Evolutionary conservation across 352 stramenopile species (phyloP).

Genomic region (Pythium sp.): DNA sequence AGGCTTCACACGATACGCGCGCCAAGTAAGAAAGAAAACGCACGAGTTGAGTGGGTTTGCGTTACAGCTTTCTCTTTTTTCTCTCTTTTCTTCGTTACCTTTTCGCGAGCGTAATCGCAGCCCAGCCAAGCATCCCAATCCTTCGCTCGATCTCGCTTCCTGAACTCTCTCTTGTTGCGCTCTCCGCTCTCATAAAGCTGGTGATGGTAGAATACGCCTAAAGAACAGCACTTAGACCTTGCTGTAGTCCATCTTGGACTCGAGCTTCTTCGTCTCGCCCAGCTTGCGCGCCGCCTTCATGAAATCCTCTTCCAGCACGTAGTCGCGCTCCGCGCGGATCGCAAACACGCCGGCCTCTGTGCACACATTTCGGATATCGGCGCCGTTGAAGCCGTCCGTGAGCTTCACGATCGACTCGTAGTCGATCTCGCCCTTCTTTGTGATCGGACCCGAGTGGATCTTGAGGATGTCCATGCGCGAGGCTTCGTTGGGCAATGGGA

Average conservation of each 20-base stretch:
- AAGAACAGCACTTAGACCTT: slow-evolving; percentile 93
- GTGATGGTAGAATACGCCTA: not conserved
- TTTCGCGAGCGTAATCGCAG: not conserved
- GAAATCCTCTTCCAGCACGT: slow-evolving; percentile 99
- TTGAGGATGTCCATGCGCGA: slow-evolving; percentile 99
- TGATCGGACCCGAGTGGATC: slow-evolving; percentile 98
- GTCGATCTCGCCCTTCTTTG: slow-evolving; percentile 99
- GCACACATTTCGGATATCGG: slow-evolving; percentile 99
- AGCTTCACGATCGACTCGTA: slow-evolving; percentile 99
- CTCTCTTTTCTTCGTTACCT: not conserved
- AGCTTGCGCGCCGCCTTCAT: slow-evolving; percentile 99
- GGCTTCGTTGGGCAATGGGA: slow-evolving; percentile 98
- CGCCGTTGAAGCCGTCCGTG: slow-evolving; percentile 99
- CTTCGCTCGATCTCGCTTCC: not conserved
- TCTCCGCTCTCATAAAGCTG: not conserved
- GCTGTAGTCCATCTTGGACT: slow-evolving; percentile 99
- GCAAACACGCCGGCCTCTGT: slow-evolving; percentile 97
- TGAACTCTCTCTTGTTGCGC: not conserved
- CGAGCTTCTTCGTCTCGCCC: slow-evolving; percentile 99
- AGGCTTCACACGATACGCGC: not conserved
- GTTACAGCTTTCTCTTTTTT: not conserved
- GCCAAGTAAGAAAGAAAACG: not conserved
- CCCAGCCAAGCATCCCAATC: not conserved
- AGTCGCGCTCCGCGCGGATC: slow-evolving; percentile 97
- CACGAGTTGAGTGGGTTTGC: not conserved